phyloP scores from a whole-genome alignment of 257 asterid species.

The Jacaranda copaia region DNA sequence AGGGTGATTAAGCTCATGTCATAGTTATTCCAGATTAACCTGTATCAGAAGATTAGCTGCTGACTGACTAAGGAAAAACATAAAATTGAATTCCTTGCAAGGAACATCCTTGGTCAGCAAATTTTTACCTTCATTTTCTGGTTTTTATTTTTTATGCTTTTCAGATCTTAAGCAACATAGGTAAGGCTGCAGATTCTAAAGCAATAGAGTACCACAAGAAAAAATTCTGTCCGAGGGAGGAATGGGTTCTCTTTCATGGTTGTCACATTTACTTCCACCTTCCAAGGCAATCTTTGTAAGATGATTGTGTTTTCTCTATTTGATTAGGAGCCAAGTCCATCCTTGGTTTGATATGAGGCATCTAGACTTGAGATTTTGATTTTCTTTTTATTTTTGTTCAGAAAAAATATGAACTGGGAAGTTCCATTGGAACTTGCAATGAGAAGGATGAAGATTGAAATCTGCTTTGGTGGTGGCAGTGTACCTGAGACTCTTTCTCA shows the following conservation, averaged over 20 bases:
- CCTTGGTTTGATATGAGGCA: constrained; percentile 32
- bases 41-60: constrained; percentile 23
- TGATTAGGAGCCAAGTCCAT: constrained; percentile 23
- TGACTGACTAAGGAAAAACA: constrained; percentile 21
- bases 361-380: constrained; percentile 28
- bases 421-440: constrained; percentile 62
- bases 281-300: constrained; percentile 62
- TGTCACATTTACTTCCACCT: constrained; percentile 76
- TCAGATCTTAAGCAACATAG: constrained; percentile 70
- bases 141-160: constrained; percentile 38
- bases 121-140: constrained; percentile 28
- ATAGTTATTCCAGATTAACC: constrained; percentile 18
- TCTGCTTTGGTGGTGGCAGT: constrained; percentile 78
- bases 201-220: constrained; percentile 67
- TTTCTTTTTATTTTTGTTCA: constrained; percentile 35
- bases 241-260: constrained; percentile 86
- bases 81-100: constrained; percentile 17
- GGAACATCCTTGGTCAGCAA: constrained; percentile 31
- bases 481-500: constrained; percentile 58
- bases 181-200: constrained; percentile 51
- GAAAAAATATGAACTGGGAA: constrained; percentile 60
- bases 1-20: constrained; percentile 27
- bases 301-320: constrained; percentile 28
- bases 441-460: constrained; percentile 84
- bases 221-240: constrained; percentile 75